Evolutionary conservation across 192 early-diverging fungal species (phyloP).

Genomic region (Backusella psychrophila): DNA sequence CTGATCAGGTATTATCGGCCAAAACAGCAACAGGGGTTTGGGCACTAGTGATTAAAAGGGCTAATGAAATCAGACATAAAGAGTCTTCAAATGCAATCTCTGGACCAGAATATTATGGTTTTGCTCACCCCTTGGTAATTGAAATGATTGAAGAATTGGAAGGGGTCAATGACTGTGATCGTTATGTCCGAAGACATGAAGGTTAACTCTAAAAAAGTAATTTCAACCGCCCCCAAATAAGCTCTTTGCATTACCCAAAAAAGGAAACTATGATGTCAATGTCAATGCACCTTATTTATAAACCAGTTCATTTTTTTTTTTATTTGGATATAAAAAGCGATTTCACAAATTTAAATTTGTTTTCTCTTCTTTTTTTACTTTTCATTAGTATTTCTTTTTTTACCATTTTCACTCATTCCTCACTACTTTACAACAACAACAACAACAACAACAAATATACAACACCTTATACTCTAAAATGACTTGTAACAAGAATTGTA

Average conservation of each 20-base stretch:
- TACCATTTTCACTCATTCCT: background rate
- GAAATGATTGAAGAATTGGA: constrained; percentile 79
- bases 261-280: constrained; percentile 9
- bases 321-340: background rate
- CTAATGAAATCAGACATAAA: constrained; percentile 65
- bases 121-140: constrained; percentile 73
- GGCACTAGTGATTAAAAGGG: constrained; percentile 65
- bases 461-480: background rate
- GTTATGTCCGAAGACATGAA: constrained; percentile 40
- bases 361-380: background rate
- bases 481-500: background rate
- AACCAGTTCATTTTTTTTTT: background rate
- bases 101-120: constrained; percentile 85
- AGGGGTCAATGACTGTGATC: constrained; percentile 56
- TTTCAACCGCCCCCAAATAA: background rate
- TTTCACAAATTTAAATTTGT: background rate
- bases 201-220: background rate
- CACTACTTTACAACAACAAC: background rate
- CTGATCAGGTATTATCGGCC: constrained; percentile 51
- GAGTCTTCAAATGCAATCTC: constrained; percentile 68
- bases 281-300: constrained; percentile 8
- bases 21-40: constrained; percentile 75
- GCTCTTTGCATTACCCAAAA: background rate
- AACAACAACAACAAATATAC: background rate
- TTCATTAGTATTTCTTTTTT: background rate